Evolutionary conservation across 176 grass and related monocot species (phyloP).

Genomic region (Carex parvula): DNA sequence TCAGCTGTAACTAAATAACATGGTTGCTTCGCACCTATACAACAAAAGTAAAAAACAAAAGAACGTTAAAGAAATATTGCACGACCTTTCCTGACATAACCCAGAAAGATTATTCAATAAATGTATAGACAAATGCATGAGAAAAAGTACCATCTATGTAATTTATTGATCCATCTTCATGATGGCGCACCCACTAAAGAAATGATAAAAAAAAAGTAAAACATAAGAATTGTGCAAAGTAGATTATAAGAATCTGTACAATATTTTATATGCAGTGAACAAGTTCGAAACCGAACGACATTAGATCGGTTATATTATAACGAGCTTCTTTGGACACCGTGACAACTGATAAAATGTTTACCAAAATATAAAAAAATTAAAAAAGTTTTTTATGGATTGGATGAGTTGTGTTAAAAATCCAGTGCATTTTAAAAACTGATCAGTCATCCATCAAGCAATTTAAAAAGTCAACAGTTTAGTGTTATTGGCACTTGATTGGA

Average conservation of each 20-base stretch:
- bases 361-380: background rate
- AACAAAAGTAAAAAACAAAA: slow-evolving; percentile 25
- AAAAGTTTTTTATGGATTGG: background rate
- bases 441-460: background rate
- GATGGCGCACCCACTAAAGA: slow-evolving; percentile 78
- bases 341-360: slow-evolving; percentile 2
- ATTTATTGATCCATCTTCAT: slow-evolving; percentile 88
- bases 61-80: slow-evolving; percentile 13
- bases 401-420: background rate
- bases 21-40: slow-evolving; percentile 69
- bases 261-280: background rate
- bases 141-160: slow-evolving; percentile 73
- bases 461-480: background rate
- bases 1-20: slow-evolving; percentile 89
- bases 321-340: background rate
- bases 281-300: background rate
- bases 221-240: slow-evolving; percentile 21
- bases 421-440: background rate
- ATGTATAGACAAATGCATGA: slow-evolving; percentile 11
- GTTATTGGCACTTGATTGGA: background rate
- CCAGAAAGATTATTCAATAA: slow-evolving; percentile 11
- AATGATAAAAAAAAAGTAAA: slow-evolving; percentile 26
- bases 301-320: background rate
- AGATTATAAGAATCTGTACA: background rate
- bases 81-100: slow-evolving; percentile 4